Evolutionary conservation across 192 early-diverging fungal genomes (phyloP).

Genomic region (Umbelopsis isabellina): DNA sequence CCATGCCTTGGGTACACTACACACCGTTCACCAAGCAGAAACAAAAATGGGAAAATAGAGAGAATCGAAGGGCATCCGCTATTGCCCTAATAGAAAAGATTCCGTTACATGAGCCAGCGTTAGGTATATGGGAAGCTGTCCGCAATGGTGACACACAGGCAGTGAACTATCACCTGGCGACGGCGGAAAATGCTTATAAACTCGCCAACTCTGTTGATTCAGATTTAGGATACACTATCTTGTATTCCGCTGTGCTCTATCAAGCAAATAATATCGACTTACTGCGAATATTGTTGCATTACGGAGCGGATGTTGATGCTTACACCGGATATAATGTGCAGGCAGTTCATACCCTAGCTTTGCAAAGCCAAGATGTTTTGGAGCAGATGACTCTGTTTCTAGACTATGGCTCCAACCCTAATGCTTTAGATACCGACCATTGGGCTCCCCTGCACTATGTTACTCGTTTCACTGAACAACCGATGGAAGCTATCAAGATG

Average conservation of each 20-base stretch:
- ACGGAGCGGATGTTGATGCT: conserved; percentile 9
- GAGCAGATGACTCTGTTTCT: conserved; percentile 20
- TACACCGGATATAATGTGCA: conserved; percentile 28
- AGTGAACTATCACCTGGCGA: conserved; percentile 9
- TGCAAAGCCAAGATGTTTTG: conserved; percentile 21
- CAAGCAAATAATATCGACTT: not conserved
- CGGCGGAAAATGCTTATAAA: not conserved
- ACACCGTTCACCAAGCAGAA: conserved; percentile 8
- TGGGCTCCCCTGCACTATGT: conserved; percentile 58
- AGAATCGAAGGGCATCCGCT: not conserved
- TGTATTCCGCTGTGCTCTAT: not conserved
- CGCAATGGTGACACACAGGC: not conserved
- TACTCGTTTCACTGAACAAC: conserved; percentile 29
- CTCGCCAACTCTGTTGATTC: not conserved
- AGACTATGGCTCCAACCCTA: conserved; percentile 53
- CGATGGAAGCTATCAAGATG: conserved; percentile 23
- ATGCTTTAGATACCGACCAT: conserved; percentile 65
- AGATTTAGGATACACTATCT: not conserved
- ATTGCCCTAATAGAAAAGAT: not conserved
- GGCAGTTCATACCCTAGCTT: conserved; percentile 23
- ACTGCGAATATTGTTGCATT: not conserved
- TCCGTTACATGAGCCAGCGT: not conserved
- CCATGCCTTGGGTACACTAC: conserved; percentile 18
- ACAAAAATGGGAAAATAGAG: not conserved
- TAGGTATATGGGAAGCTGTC: conserved; percentile 2